Evolutionary conservation across 139 green algal genomes (phyloP).

Genomic region (Gonium pectorale): DNA sequence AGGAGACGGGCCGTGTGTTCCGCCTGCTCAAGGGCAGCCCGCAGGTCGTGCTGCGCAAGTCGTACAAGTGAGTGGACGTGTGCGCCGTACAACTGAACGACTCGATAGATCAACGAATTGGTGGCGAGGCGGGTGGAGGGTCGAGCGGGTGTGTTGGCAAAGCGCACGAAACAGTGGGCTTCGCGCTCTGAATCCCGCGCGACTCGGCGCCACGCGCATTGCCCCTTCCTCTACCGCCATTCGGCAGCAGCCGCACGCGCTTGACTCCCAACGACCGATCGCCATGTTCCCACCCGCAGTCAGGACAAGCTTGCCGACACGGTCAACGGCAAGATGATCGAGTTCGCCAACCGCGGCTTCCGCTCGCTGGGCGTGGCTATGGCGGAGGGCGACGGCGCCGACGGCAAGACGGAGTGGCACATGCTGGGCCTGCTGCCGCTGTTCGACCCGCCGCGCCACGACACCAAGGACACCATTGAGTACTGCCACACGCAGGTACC

Average conservation of each 20-base stretch:
- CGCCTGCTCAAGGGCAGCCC: conserved; percentile 88
- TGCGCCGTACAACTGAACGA: no score
- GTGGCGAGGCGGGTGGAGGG: no score
- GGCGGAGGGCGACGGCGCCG: conserved; percentile 61
- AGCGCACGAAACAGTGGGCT: no score
- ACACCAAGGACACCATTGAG: conserved; percentile 88
- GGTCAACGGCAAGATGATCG: conserved; percentile 80
- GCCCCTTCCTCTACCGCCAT: no score
- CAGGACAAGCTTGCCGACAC: conserved; percentile 60
- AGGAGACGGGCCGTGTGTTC: conserved; percentile 60
- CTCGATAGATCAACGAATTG: no score
- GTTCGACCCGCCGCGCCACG: conserved; percentile 88
- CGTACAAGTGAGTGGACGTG: conserved; percentile 60
- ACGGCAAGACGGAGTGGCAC: conserved; percentile 67
- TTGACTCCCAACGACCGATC: no score
- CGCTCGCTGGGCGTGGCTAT: conserved; percentile 80
- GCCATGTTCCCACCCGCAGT: background rate
- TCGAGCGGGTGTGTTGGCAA: no score
- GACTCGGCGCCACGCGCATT: no score
- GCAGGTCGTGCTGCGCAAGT: conserved; percentile 79
- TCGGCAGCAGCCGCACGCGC: no score
- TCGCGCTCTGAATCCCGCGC: no score
- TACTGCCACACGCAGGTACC: conserved; percentile 69
- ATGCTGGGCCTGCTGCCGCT: conserved; percentile 81
- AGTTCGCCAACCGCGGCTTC: conserved; percentile 85